Evolutionary conservation across 352 stramenopile genomes (phyloP).

Genomic region (Peronospora tabacina): DNA sequence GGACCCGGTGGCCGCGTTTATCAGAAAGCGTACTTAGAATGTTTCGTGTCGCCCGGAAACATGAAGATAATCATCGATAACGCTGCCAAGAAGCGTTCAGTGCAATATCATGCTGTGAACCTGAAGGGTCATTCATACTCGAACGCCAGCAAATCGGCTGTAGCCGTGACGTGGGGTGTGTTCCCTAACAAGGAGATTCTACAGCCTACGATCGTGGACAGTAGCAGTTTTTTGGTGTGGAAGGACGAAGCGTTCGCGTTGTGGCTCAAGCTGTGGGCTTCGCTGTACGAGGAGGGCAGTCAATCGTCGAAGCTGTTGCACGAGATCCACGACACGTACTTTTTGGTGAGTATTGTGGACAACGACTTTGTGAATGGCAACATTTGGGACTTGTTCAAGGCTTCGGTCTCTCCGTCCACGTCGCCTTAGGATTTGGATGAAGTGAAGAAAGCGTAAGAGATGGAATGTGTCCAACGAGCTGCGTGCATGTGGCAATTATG

Average conservation of each 20-base stretch:
- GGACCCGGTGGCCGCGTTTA: slow-evolving; percentile 93
- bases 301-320: slow-evolving; percentile 89
- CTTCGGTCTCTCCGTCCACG: slow-evolving; percentile 13
- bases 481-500: slow-evolving; percentile 20
- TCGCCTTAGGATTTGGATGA: slow-evolving; percentile 18
- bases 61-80: slow-evolving; percentile 88
- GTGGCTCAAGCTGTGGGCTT: slow-evolving; percentile 94
- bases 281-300: slow-evolving; percentile 91
- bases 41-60: slow-evolving; percentile 92
- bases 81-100: slow-evolving; percentile 67
- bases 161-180: slow-evolving; percentile 96
- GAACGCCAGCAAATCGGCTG: slow-evolving; percentile 87
- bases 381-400: slow-evolving; percentile 76
- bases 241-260: slow-evolving; percentile 96
- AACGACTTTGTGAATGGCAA: slow-evolving; percentile 93
- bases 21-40: slow-evolving; percentile 99
- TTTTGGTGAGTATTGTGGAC: slow-evolving; percentile 97
- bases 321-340: slow-evolving; percentile 95
- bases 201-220: slow-evolving; percentile 97
- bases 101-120: slow-evolving; percentile 90
- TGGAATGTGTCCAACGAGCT: slow-evolving; percentile 5
- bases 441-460: slow-evolving; percentile 3
- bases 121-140: slow-evolving; percentile 84
- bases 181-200: slow-evolving; percentile 96
- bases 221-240: slow-evolving; percentile 92